Evolutionary conservation across 176 grass and related monocot genomes (phyloP), one percentile per base, ranked within the genome.

Genomic region (Panicum miliaceum): DNA sequence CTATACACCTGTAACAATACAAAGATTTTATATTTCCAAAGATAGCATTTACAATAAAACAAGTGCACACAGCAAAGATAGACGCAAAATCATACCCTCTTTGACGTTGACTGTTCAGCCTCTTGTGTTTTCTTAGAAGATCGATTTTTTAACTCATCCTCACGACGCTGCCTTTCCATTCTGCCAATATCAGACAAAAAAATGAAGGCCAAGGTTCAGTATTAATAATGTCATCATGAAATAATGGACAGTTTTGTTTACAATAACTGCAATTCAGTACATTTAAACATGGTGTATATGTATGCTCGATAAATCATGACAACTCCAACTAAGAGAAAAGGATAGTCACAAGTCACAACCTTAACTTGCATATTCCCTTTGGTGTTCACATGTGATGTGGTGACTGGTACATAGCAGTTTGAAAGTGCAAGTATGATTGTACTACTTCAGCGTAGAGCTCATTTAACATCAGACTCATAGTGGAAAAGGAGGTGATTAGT

Each of bases 121-220:
- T 97, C 94, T 37, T 97, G 92, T 61, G 80, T 74, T 67, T 97
- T 97, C 81, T 97, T 97, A 45, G 94, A 94, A 68, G 94, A 89
- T 59, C 90, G 88, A 56, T 85, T 80, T 83, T 78, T 97, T 23
- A 97, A 25, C 69, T 97, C 94, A 46, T 97, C 94, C 87, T 97
- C 94, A 29, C 86, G 86, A 51, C 85, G 90, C 56, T 94, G 94
- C 79, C 94, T 94, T 84, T 97, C 94, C 90, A 97, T 94, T 81
- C 94, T 97, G 73, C 37, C 82, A 71, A 80, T 78, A 68, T 56
- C 13, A 71, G 16, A 51, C 11, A 69, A 88, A 91, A 76, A 91
- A 80, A 78, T 22, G 36, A 83, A 85, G 36, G 60, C 16, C 37
- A 78, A 57, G 25, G 14, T 2, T 81, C 64, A 82, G 36, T 42